Conservation (phyloP, 257 asterid species). For the Solanum bulbocastanum region DNA sequence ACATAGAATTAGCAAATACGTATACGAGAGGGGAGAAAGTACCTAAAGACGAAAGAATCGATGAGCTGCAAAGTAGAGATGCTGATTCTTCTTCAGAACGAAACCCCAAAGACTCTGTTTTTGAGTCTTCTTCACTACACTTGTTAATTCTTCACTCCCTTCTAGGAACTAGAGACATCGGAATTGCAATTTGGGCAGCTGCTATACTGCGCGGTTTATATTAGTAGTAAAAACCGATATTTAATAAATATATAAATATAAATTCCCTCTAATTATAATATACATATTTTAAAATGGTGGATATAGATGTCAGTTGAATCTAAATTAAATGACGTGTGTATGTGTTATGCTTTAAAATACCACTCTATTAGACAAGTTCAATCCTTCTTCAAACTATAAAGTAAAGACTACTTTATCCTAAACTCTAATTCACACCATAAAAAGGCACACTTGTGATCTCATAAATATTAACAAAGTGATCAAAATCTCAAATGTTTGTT, state of each 20-base stretch:
- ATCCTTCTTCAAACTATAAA: no score
- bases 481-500: no score
- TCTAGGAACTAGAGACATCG: not conserved
- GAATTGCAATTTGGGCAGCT: not conserved
- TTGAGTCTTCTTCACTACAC: not conserved
- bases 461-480: not conserved
- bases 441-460: not conserved
- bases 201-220: not conserved
- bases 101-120: not conserved
- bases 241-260: not conserved
- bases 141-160: not conserved
- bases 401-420: no score
- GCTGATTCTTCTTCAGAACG: not conserved
- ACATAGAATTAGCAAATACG: not conserved
- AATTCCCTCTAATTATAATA: not conserved
- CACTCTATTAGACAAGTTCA: not conserved
- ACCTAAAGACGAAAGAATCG: not conserved
- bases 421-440: not conserved
- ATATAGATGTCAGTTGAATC: rapidly evolving
- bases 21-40: not conserved
- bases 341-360: no score
- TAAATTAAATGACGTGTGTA: no score
- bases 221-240: not conserved
- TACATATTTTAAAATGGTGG: not conserved
- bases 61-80: not conserved